phyloP scores from a whole-genome alignment of 352 stramenopile species.

The Globisporangium iwayamae region DNA sequence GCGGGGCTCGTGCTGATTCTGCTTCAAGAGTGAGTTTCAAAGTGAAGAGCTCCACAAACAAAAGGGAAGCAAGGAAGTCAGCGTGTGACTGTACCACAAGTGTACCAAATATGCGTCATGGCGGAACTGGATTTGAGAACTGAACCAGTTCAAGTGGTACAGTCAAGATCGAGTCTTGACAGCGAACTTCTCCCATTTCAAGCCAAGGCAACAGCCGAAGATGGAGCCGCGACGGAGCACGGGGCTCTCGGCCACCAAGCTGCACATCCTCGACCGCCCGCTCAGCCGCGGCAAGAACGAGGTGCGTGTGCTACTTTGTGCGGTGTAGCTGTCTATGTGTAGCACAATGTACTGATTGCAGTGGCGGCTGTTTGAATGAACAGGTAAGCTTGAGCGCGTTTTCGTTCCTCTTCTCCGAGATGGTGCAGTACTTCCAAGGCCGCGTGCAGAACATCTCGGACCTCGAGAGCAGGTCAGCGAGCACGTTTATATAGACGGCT shows the following conservation, averaged over 20 bases:
- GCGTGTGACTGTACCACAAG: slow-evolving; percentile 1
- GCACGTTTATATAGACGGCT: no score
- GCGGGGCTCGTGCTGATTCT: background rate
- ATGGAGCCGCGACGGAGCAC: slow-evolving; percentile 60
- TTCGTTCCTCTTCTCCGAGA: slow-evolving; percentile 96
- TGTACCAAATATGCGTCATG: background rate
- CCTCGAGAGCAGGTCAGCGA: slow-evolving; percentile 85
- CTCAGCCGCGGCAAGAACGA: slow-evolving; percentile 76
- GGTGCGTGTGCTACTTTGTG: slow-evolving; percentile 19
- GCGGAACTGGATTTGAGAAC: background rate
- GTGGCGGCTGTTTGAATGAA: background rate
- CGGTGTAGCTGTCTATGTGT: background rate
- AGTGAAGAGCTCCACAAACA: slow-evolving; percentile 5
- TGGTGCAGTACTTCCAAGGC: slow-evolving; percentile 98
- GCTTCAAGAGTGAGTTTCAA: slow-evolving; percentile 2
- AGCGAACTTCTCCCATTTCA: background rate
- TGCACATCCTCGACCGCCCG: slow-evolving; percentile 76
- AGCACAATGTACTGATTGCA: background rate
- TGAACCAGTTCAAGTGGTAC: background rate
- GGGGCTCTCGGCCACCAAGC: slow-evolving; percentile 48
- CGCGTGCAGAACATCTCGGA: slow-evolving; percentile 95
- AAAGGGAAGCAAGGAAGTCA: slow-evolving; percentile 2
- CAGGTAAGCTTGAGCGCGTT: slow-evolving; percentile 94
- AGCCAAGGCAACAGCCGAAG: background rate
- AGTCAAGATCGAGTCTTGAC: background rate